Percentiles rank a stretch among this genome's conserved stretches.
Evolutionary conservation across 352 stramenopile species (phyloP).

Genomic region (Pythium oligandrum): DNA sequence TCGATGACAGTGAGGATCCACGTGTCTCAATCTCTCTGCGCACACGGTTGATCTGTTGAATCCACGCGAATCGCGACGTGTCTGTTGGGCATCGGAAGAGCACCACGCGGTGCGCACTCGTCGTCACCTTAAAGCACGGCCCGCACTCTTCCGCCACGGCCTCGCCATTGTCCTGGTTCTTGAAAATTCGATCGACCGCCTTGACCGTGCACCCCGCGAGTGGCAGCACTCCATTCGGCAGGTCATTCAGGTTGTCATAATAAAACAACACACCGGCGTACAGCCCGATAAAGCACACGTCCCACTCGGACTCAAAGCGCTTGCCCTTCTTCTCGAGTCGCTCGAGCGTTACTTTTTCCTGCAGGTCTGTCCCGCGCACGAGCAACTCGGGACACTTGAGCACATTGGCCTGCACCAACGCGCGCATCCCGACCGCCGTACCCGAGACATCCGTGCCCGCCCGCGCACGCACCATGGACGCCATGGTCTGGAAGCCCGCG

Average conservation of each 20-base stretch:
- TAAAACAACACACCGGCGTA: slow-evolving; percentile 33
- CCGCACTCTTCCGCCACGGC: slow-evolving; percentile 26
- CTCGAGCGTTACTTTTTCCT: slow-evolving; percentile 8
- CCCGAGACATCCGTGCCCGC: neutral
- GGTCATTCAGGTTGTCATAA: slow-evolving; percentile 26
- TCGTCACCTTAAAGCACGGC: slow-evolving; percentile 39
- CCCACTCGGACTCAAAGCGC: slow-evolving; percentile 35
- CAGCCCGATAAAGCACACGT: slow-evolving; percentile 25
- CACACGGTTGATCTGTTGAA: slow-evolving; percentile 15
- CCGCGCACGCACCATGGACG: no score
- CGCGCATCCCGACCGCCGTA: neutral
- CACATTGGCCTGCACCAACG: slow-evolving; percentile 3
- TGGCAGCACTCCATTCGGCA: slow-evolving; percentile 27
- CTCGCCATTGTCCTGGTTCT: slow-evolving; percentile 25
- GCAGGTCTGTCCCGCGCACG: slow-evolving; percentile 22
- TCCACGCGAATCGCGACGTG: slow-evolving; percentile 14
- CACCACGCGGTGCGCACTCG: slow-evolving; percentile 26
- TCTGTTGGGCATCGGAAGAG: slow-evolving; percentile 28
- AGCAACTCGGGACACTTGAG: slow-evolving; percentile 34
- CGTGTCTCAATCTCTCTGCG: no score
- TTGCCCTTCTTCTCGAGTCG: slow-evolving; percentile 33
- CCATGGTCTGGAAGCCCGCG: no score
- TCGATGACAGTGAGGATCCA: no score
- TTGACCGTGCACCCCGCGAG: slow-evolving; percentile 26
- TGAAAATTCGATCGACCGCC: slow-evolving; percentile 35